Percentiles rank a stretch among this genome's conserved stretches.
Evolutionary conservation across 768 basidiomycete genomes (phyloP).

Genomic region (Suillus weaverae): DNA sequence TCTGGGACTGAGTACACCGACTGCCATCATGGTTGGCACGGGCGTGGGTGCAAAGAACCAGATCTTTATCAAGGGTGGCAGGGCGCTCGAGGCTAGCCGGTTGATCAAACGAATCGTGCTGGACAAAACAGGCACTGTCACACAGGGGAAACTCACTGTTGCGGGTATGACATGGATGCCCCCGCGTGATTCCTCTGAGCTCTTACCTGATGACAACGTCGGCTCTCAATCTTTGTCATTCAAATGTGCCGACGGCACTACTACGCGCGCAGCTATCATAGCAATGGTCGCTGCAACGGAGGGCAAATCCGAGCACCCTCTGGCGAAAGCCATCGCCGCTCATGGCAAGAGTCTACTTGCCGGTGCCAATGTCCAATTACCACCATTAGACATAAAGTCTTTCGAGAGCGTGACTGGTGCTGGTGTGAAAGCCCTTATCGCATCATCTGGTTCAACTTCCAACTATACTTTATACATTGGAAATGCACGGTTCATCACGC

Average conservation of each 20-base stretch:
- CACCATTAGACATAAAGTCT: constrained; percentile 57
- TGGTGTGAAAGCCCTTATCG: constrained; percentile 75
- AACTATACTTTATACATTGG: constrained; percentile 71
- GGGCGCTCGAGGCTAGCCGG: constrained; percentile 89
- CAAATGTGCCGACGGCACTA: constrained; percentile 60
- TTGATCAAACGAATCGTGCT: constrained; percentile 79
- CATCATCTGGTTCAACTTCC: constrained; percentile 41
- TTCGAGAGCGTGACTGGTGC: constrained; percentile 92
- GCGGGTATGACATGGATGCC: constrained; percentile 76
- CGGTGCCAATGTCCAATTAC: constrained; percentile 37
- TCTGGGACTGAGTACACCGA: constrained; percentile 92
- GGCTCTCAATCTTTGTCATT: constrained; percentile 15
- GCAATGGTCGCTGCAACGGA: constrained; percentile 87
- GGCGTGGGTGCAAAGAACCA: constrained; percentile 97
- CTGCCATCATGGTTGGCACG: constrained; percentile 99
- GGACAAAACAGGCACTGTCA: constrained; percentile 98
- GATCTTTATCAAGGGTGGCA: constrained; percentile 96
- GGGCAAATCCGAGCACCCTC: constrained; percentile 91
- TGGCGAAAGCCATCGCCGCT: constrained; percentile 88
- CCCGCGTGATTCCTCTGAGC: constrained; percentile 29
- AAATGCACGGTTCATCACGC: constrained; percentile 67
- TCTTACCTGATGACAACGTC: constrained; percentile 14
- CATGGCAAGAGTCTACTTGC: constrained; percentile 71
- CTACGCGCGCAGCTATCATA: constrained; percentile 59
- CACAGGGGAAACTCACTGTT: constrained; percentile 89